These are phyloP conservation scores for Mucor sp. DNA, from an alignment of 371 early-diverging fungal species.

Conservation along the genomic window DNA sequence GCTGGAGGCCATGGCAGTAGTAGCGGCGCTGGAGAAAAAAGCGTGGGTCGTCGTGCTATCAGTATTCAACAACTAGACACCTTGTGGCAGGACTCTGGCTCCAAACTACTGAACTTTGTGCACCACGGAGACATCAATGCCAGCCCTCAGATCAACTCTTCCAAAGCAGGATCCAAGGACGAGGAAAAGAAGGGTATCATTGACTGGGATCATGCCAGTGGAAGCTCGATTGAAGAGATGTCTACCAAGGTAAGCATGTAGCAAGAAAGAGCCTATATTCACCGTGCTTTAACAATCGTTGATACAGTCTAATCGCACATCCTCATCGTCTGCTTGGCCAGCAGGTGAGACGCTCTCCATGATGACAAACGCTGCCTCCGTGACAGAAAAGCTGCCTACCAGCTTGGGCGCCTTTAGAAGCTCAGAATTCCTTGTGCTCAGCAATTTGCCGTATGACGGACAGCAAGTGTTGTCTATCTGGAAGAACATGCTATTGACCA, in stretches of 20 bases:
- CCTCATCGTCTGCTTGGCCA: constrained; percentile 28
- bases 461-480: constrained; percentile 51
- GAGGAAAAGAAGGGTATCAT: constrained; percentile 16
- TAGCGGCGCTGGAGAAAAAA: constrained; percentile 3
- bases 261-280: no score
- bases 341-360: constrained; percentile 28
- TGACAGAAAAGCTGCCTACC: constrained; percentile 40
- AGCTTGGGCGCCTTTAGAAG: constrained; percentile 44
- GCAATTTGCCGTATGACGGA: constrained; percentile 40
- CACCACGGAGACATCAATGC: constrained; percentile 26
- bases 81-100: constrained; percentile 47
- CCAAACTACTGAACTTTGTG: constrained; percentile 47
- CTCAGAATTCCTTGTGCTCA: constrained; percentile 49
- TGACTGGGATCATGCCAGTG: constrained; percentile 26
- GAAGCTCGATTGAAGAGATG: constrained; percentile 30
- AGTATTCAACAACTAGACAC: constrained; percentile 52
- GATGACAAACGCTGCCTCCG: constrained; percentile 30
- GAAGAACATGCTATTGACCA: constrained; percentile 71
- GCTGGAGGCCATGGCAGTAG: neutral
- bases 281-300: neutral
- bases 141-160: constrained; percentile 4
- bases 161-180: constrained; percentile 5
- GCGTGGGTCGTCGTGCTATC: constrained; percentile 33
- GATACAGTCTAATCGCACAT: constrained; percentile 46
- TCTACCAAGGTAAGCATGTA: constrained; percentile 33